Percentiles rank a stretch among this genome's conserved stretches.
These are phyloP conservation scores for Phialophora expanda DNA, from an alignment of 2,329 filamentous ascomycete genomes.

Conservation along the genomic window DNA sequence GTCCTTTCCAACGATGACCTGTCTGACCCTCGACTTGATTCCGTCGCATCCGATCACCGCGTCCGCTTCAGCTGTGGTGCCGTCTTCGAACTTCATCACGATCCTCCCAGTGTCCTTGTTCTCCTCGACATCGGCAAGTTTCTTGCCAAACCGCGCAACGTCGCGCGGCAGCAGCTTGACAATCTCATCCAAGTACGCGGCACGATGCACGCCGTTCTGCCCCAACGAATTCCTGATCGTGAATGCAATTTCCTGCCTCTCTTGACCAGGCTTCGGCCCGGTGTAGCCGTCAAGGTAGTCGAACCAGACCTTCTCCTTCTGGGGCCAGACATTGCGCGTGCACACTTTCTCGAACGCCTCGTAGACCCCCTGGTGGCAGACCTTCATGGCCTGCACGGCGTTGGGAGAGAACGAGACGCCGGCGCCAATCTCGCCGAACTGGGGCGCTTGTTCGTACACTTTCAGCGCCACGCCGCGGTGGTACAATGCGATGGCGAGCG, in stretches of 20 bases:
- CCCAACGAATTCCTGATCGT: constrained; percentile 46
- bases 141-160: constrained; percentile 51
- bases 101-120: constrained; percentile 40
- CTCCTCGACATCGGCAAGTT: constrained; percentile 39
- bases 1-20: constrained; percentile 59
- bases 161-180: constrained; percentile 54
- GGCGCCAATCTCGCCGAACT: constrained; percentile 59
- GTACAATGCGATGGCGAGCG: constrained; percentile 38
- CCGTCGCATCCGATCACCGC: constrained; percentile 65
- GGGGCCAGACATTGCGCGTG: constrained; percentile 41
- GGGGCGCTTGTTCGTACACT: constrained; percentile 55
- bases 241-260: constrained; percentile 49
- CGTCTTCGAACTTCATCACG: constrained; percentile 52
- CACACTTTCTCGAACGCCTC: constrained; percentile 49
- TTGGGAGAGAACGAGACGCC: constrained; percentile 58
- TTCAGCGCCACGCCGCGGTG: constrained; percentile 39
- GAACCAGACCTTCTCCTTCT: constrained; percentile 50
- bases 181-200: constrained; percentile 57
- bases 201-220: constrained; percentile 51
- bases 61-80: constrained; percentile 49
- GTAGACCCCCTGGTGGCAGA: constrained; percentile 50
- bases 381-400: constrained; percentile 55
- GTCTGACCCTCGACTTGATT: constrained; percentile 63
- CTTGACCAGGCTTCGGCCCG: constrained; percentile 28
- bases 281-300: constrained; percentile 49